Base-by-base conservation (phyloP, 371 early-diverging fungal species). In the Smittium mucronatum region DNA sequence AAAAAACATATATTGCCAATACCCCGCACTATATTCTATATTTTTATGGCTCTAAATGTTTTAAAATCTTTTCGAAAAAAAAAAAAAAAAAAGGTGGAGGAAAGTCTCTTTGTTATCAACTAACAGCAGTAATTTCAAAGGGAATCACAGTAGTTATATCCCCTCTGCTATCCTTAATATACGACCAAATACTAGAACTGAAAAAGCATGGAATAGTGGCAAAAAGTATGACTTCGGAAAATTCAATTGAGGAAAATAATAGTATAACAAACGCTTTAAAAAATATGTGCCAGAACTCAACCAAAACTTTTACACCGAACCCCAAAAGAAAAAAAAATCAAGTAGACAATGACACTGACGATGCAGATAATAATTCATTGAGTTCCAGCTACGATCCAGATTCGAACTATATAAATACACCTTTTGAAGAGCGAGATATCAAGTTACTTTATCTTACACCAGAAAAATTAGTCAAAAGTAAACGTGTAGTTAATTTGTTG, bases 371-470 rank as follows among this genome's bases (percentile, higher is more conserved):
- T 15, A 2, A 26, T 16, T 63, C 34, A 2, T 61, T 57, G 25
- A 34, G 25, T 2, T 60, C 32, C n/a, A n/a, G 15, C 15, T 63
- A 25, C 1, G 57, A 5, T 1, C 21, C 34, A 15, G 28, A 29
- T 1, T 30, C 26, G 21, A 64, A 33, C 5, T 34, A 34, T 25
- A 47, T 21, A 28, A 34, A 28, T 30, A 36, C 16, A 15, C 30
- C 29, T 57, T 63, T 30, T 30, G 34, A 25, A 5, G 15, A 67
- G 64, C 34, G 31, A 67, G 30, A 30, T 15, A 66, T 75, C 70
- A 70, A 71, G 21, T 70, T 95, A 36, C 81, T 93, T 17, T 95
- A 93, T 77, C 88, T 93, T 8, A 93, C 96, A n/a, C 96, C 95
- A 0, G 96, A 95, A 73, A 87, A 88, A 73, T 81, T 95, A 63